Conservation (phyloP, 352 stramenopile species). For the Thalassiosira hispida region DNA sequence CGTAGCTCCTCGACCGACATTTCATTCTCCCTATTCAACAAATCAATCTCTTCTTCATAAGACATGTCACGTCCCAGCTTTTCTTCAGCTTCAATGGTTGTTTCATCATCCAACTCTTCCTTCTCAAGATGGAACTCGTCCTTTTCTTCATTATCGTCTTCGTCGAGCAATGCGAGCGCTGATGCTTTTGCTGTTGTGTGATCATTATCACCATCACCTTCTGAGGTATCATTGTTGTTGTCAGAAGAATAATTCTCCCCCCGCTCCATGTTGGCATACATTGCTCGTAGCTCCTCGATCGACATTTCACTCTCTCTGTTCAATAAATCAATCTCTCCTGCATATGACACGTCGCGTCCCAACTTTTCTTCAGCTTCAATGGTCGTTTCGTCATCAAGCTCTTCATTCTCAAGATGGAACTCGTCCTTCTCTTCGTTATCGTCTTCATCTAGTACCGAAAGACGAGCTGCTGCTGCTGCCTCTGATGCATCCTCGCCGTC, state of each 20-base stretch:
- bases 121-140: conserved; percentile 68
- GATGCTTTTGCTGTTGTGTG: conserved; percentile 1
- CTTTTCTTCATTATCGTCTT: conserved; percentile 62
- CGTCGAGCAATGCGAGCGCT: conserved; percentile 33
- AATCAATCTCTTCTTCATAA: conserved; percentile 81
- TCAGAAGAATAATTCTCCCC: not conserved
- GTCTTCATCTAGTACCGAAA: conserved; percentile 55
- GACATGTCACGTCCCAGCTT: conserved; percentile 68
- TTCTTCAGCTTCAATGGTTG: conserved; percentile 90
- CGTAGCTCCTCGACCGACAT: conserved; percentile 88
- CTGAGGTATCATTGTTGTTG: not conserved
- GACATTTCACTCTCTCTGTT: conserved; percentile 90
- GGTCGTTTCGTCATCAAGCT: conserved; percentile 90
- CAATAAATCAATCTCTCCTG: conserved; percentile 88
- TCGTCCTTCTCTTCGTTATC: conserved; percentile 75
- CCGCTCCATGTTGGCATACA: conserved; percentile 67
- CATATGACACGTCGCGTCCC: conserved; percentile 72
- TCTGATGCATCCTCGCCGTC: not conserved
- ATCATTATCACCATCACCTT: not conserved
- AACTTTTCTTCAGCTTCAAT: conserved; percentile 89
- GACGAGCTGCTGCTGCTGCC: conserved; percentile 1
- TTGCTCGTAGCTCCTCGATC: conserved; percentile 88
- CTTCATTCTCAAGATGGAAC: conserved; percentile 51
- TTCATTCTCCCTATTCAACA: conserved; percentile 86
- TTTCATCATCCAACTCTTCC: conserved; percentile 88